Percentiles rank a stretch among this genome's conserved stretches.
Conservation (phyloP, 1,284 basidiomycete species). For the Bondarzewia mesenterica region DNA sequence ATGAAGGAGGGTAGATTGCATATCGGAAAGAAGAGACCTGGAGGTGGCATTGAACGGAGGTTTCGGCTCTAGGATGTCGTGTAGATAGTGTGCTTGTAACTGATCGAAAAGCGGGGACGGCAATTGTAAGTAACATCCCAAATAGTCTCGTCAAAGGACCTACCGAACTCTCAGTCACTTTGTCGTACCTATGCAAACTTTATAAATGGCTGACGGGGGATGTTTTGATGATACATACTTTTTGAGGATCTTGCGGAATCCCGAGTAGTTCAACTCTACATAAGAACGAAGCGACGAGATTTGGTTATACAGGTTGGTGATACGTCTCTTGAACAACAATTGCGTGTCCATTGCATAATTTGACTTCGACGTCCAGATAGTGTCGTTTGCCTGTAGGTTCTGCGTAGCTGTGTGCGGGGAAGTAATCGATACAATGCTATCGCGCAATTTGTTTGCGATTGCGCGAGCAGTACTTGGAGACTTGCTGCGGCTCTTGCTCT, state of each 20-base stretch:
- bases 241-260: slow-evolving; percentile 95
- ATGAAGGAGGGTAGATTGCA: slow-evolving; percentile 57
- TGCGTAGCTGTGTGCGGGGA: slow-evolving; percentile 8
- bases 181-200: slow-evolving; percentile 69
- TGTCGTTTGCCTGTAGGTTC: slow-evolving; percentile 23
- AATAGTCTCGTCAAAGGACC: slow-evolving; percentile 9
- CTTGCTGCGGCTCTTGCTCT: slow-evolving; percentile 18
- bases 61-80: slow-evolving; percentile 62
- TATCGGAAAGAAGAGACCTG: slow-evolving; percentile 58
- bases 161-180: slow-evolving; percentile 79
- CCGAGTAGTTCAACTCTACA: slow-evolving; percentile 89
- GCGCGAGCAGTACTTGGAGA: slow-evolving; percentile 31
- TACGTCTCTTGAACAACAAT: slow-evolving; percentile 86
- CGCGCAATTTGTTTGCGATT: slow-evolving; percentile 42
- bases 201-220: not conserved
- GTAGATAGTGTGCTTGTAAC: slow-evolving; percentile 81
- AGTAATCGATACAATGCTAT: slow-evolving; percentile 39
- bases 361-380: slow-evolving; percentile 75
- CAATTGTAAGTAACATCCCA: not conserved
- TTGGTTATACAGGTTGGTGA: slow-evolving; percentile 81
- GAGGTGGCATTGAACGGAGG: slow-evolving; percentile 61
- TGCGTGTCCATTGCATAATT: slow-evolving; percentile 88
- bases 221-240: slow-evolving; percentile 49
- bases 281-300: slow-evolving; percentile 88
- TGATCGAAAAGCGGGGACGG: slow-evolving; percentile 19